Evolutionary conservation across 2,329 filamentous ascomycete genomes (phyloP).

Genomic region (Diplodia corticola): DNA sequence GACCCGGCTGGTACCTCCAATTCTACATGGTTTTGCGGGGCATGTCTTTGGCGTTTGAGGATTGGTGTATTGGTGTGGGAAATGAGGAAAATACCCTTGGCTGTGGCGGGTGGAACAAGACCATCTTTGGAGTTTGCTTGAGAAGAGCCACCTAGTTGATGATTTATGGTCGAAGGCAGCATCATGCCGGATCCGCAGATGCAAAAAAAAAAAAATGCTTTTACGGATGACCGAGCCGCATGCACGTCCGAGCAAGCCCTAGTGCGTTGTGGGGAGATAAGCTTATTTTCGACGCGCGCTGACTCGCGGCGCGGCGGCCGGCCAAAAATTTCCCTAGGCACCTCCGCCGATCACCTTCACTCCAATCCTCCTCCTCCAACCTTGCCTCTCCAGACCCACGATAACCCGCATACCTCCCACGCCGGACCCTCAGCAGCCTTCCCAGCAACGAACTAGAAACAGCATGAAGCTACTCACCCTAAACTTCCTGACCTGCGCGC

Average conservation of each 20-base stretch:
- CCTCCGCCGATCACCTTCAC: neutral
- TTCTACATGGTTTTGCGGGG: neutral
- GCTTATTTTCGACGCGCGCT: constrained; percentile 19
- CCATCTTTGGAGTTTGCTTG: neutral
- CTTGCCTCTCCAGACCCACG: neutral
- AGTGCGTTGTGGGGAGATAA: constrained; percentile 22
- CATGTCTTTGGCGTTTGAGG: neutral
- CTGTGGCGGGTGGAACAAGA: neutral
- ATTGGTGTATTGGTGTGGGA: neutral
- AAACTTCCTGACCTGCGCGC: constrained; percentile 95
- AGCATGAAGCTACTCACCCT: constrained; percentile 91
- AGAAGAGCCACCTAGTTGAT: neutral
- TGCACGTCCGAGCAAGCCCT: neutral
- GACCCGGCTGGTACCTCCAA: too few relatives aligned
- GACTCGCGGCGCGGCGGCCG: constrained; percentile 14
- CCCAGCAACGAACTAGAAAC: neutral
- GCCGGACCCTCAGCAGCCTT: neutral
- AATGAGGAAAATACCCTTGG: constrained; percentile 1
- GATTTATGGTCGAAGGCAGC: neutral
- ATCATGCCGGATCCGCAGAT: too few relatives aligned
- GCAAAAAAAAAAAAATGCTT: too few relatives aligned
- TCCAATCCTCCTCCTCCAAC: neutral
- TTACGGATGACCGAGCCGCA: neutral
- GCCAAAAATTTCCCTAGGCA: constrained; percentile 22
- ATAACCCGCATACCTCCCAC: neutral